Base-by-base conservation (phyloP, 345 rosid species). In the Populus euphratica region DNA sequence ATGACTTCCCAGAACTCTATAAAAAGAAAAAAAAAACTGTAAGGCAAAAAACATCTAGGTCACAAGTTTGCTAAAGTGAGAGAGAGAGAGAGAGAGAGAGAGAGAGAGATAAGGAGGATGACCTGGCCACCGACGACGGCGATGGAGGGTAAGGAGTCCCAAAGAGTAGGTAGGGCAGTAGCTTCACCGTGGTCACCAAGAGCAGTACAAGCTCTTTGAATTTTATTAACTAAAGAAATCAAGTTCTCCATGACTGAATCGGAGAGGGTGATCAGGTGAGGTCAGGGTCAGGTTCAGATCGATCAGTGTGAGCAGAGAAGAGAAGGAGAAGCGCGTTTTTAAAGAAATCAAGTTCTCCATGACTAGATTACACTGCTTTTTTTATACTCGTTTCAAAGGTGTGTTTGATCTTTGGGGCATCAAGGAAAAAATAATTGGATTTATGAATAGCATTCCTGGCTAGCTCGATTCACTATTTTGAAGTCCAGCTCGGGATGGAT, bases 111-210 rank as follows among this genome's bases (percentile, higher is more conserved):
- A 52, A 25, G 18, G 69, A 33, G 43, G 52, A 18, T 12, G 43
- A 96, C 99, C 97, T 96, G 99, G 78, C 99, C 99, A 80, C 99
- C 99, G 82, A 96, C 99, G 77, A 96, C 99, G 73, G 99, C 99
- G 80, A 96, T 96, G 70, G 98, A 80, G 14, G 99, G 99, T 66
- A 96, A 81, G 73, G 98, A 88, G 85, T 96, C 99, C 99, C 99
- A 96, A 5, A 96, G 91, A 69, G 99, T 96, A 61, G 99, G 99
- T 64, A 96, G 76, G 69, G 98, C 94, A 77, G 91, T 88, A 31
- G 85, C 84, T 39, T 96, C 99, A 25, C 99, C 99, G 69, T 96
- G 90, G 81, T 96, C 99, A 65, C 99, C 99, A 2, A 96, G 98
- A 75, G 99, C 98, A n/a, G 99, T 96, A 80, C 99, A 96, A 77